Percentiles rank a stretch among this genome's conserved stretches.
These are phyloP conservation scores for Colletotrichum phormii DNA, from an alignment of 2,329 filamentous ascomycete species.

Conservation along the genomic window DNA sequence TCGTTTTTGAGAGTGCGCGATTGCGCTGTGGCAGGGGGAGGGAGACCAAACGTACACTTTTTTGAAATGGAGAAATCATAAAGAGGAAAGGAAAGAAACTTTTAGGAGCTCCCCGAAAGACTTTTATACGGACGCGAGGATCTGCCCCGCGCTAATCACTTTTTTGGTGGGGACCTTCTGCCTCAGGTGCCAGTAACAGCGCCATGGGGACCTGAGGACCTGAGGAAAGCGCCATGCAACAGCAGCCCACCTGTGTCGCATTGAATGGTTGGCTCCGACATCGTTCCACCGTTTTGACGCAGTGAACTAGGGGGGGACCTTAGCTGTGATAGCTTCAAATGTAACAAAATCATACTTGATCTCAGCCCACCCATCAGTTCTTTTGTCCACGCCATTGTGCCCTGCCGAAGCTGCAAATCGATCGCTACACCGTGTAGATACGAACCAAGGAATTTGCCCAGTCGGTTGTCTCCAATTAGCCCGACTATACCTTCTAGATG, in stretches of 20 bases:
- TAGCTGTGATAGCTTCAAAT: conserved; percentile 33
- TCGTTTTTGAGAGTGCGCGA: background rate
- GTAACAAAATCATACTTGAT: background rate
- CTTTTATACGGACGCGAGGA: conserved; percentile 49
- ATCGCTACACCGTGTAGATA: background rate
- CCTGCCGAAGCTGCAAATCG: background rate
- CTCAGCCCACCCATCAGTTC: background rate
- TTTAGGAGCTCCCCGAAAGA: conserved; percentile 44
- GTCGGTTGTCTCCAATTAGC: background rate
- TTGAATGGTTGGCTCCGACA: background rate
- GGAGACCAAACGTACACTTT: conserved; percentile 76
- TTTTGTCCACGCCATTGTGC: conserved; percentile 2
- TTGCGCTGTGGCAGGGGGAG: conserved; percentile 21
- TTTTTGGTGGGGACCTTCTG: conserved; percentile 43
- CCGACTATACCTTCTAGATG: conserved; percentile 10
- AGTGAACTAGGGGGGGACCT: conserved; percentile 2
- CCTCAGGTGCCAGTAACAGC: conserved; percentile 26
- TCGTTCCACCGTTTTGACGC: background rate
- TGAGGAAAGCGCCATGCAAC: conserved; percentile 3
- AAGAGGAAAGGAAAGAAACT: conserved; percentile 65
- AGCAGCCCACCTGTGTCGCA: background rate
- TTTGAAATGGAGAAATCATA: conserved; percentile 99
- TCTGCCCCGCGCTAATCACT: conserved; percentile 37
- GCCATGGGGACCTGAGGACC: background rate
- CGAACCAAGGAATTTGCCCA: too few species aligned